phyloP scores from a whole-genome alignment of 768 basidiomycete species.

The Pisolithus orientalis region DNA sequence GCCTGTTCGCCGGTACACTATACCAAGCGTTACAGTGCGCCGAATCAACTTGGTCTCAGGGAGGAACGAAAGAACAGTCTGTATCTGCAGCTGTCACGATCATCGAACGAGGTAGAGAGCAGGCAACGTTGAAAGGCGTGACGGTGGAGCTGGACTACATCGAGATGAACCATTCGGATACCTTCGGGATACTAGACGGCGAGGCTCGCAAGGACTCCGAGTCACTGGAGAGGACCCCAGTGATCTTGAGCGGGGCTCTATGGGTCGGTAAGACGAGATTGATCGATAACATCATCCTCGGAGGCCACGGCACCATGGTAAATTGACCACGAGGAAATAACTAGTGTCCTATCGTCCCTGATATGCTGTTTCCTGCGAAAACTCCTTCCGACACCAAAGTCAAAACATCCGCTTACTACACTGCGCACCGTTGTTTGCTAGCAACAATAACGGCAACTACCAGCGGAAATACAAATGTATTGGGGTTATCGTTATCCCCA shows the following conservation, averaged over 20 bases:
- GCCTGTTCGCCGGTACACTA: slow-evolving; percentile 56
- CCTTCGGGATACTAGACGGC: slow-evolving; percentile 56
- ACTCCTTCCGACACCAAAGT: too few species aligned
- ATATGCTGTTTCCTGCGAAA: too few species aligned
- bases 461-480: too few species aligned
- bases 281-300: slow-evolving; percentile 89
- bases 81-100: slow-evolving; percentile 37
- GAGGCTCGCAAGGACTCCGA: slow-evolving; percentile 21
- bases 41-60: slow-evolving; percentile 46
- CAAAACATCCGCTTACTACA: too few species aligned
- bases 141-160: slow-evolving; percentile 75
- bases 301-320: slow-evolving; percentile 28
- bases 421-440: too few species aligned
- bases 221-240: slow-evolving; percentile 23
- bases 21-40: slow-evolving; percentile 62
- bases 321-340: neutral
- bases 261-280: slow-evolving; percentile 83
- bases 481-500: too few species aligned
- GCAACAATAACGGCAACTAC: too few species aligned
- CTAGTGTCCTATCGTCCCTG: neutral
- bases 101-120: slow-evolving; percentile 27
- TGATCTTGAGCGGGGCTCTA: slow-evolving; percentile 81
- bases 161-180: slow-evolving; percentile 77
- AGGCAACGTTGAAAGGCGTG: slow-evolving; percentile 35
- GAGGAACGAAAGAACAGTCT: slow-evolving; percentile 44